These are phyloP conservation scores for Liriodendron chinense DNA, from an alignment of 164 flowering plant species.

Conservation along the genomic window DNA sequence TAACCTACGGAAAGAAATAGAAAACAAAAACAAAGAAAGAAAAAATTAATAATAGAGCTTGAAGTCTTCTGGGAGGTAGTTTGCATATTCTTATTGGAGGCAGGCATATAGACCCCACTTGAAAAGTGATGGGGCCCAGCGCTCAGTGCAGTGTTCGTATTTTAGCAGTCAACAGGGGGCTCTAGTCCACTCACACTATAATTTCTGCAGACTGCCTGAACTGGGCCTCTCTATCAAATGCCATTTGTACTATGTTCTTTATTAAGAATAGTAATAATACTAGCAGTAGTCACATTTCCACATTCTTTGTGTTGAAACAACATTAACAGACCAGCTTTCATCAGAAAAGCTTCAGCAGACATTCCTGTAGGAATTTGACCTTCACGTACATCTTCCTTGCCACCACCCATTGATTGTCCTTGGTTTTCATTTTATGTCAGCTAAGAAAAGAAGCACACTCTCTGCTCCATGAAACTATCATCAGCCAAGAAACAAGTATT, in stretches of 20 bases:
- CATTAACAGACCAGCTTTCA: not conserved
- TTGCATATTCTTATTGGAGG: no score
- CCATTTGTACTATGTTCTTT: not conserved
- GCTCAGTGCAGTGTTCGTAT: no score
- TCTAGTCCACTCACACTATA: no score
- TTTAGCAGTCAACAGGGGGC: no score
- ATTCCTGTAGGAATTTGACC: not conserved
- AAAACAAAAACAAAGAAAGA: no score
- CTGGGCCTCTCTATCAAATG: not conserved
- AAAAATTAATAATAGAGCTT: no score
- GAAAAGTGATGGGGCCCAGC: no score
- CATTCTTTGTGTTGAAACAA: not conserved
- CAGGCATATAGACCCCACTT: no score
- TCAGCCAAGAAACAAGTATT: not conserved
- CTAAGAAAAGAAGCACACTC: not conserved
- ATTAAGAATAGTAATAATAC: not conserved
- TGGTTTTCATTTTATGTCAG: not conserved
- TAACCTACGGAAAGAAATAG: no score
- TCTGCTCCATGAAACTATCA: not conserved
- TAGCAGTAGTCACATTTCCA: not conserved
- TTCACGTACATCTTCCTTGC: not conserved
- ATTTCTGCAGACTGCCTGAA: not conserved
- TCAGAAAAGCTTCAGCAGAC: not conserved
- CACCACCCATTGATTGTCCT: not conserved
- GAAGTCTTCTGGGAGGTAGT: no score